Percentiles rank a stretch among this genome's conserved stretches.
These are phyloP conservation scores for Leccinum olivaceopallidum DNA, from an alignment of 768 basidiomycete genomes.

Conservation along the genomic window DNA sequence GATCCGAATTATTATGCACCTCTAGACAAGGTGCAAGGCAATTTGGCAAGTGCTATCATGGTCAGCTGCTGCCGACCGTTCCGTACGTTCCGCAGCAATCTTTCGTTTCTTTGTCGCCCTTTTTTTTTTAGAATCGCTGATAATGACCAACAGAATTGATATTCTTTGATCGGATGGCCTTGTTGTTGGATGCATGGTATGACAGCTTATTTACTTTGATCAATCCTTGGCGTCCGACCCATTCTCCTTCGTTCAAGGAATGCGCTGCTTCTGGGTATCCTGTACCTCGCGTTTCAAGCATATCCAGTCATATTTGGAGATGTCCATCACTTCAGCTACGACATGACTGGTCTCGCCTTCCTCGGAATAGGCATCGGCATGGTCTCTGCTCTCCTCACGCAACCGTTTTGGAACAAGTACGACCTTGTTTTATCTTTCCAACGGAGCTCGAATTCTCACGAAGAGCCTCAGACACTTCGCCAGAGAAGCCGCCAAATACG, in stretches of 20 bases:
- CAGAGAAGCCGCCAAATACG: conserved; percentile 38
- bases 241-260: conserved; percentile 29
- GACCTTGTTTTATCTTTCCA: not conserved
- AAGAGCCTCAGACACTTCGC: conserved; percentile 35
- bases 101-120: not conserved
- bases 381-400: conserved; percentile 37
- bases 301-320: conserved; percentile 51
- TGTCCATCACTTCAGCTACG: conserved; percentile 53
- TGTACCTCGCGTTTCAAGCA: conserved; percentile 57
- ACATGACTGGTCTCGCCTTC: conserved; percentile 50
- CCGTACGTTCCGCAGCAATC: conserved; percentile 42
- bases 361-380: conserved; percentile 53
- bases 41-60: conserved; percentile 47
- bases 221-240: not conserved
- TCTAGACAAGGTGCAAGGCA: conserved; percentile 50
- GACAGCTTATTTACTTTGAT: conserved; percentile 13
- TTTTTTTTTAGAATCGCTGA: not conserved
- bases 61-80: conserved; percentile 73
- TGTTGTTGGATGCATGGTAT: conserved; percentile 70
- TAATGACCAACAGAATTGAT: conserved; percentile 49
- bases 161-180: conserved; percentile 71
- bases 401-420: conserved; percentile 48
- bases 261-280: conserved; percentile 42
- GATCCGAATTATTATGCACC: conserved; percentile 58
- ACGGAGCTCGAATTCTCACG: not conserved